Evolutionary conservation across 306 rosid genomes (phyloP), one percentile per base, ranked within the genome.

Genomic region (Medicago lupulina): DNA sequence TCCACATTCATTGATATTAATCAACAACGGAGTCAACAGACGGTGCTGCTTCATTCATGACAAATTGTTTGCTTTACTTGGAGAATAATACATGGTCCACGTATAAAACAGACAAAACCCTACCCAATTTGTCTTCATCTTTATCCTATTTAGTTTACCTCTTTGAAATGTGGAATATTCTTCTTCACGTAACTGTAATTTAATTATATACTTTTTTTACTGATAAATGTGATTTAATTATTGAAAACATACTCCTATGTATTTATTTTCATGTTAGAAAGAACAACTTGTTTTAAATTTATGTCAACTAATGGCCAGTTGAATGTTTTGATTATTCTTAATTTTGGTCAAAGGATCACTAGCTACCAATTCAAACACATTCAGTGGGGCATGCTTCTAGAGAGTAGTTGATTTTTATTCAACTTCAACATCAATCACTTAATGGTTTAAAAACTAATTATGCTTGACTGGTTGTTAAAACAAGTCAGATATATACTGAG

Each of bases 1-100:
- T 57, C 63, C 63, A 34, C 63, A 57, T 57, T 57, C 63, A 57
- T 57, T 15, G 21, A 6, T 5, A 59, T 72, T 71, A 57, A 36
- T 73, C 75, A 9, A 11, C 75, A 9, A 11, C 15, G 2, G 7
- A 19, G 71, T 74, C 85, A 65, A 58, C 2, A 25, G 82, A 67
- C 77, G 83, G 73, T 75, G 76, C 81, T 79, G 83, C 78, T 75
- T 79, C 83, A 79, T 79, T 75, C 53, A 75, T 62, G 55, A 17
- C 1, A 1, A 51, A 41, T 49, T 23, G 3, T 36, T 6, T 62
- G 51, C 41, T 36, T 6, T 62, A 41, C 41, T 64, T 63, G 11
- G 3, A 1, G 15, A 44, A 44, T 23, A 23, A 15, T 46, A 14
- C 67, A 18, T 40, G 28, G 57, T 62, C 82, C 82, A 78, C 77